These are phyloP conservation scores for Pseudozyma pruni DNA, from an alignment of 1,284 basidiomycete genomes.

Conservation along the genomic window DNA sequence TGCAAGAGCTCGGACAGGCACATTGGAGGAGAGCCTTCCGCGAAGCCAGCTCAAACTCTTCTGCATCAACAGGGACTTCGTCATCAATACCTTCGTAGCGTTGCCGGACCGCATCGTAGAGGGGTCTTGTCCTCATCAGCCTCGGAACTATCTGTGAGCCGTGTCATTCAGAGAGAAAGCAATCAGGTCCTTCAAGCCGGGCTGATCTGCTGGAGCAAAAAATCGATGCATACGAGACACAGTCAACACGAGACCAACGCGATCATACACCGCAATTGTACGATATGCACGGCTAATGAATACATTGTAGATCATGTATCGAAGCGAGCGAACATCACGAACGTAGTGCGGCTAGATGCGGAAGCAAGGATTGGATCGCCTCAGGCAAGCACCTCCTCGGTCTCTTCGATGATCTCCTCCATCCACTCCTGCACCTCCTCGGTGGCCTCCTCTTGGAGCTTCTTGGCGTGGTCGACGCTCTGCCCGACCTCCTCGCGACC, in stretches of 20 bases:
- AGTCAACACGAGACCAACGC: no score
- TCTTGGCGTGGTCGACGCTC: constrained; percentile 51
- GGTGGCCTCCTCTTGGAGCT: constrained; percentile 61
- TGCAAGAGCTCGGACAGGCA: constrained; percentile 37
- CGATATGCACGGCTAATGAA: constrained; percentile 8
- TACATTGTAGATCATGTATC: no score
- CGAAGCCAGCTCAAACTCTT: constrained; percentile 7
- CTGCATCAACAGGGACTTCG: constrained; percentile 1
- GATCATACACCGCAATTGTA: no score
- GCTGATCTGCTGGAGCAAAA: no score
- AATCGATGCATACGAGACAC: no score
- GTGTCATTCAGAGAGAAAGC: no score
- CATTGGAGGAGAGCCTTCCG: constrained; percentile 38
- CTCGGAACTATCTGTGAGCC: no score
- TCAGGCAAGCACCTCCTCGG: constrained; percentile 59
- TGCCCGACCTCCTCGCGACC: constrained; percentile 46
- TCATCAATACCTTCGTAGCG: constrained; percentile 14
- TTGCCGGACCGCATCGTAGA: background rate
- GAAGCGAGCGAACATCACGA: no score
- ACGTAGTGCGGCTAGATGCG: background rate
- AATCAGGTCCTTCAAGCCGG: no score
- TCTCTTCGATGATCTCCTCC: constrained; percentile 68
- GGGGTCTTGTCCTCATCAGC: no score
- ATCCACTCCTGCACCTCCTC: constrained; percentile 68
- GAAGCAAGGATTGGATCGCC: background rate